A percentile compares a stretch with the other conserved stretches of the same genome.
Evolutionary conservation across 1,284 basidiomycete genomes (phyloP).

Genomic region (Rhodotorula sp.): DNA sequence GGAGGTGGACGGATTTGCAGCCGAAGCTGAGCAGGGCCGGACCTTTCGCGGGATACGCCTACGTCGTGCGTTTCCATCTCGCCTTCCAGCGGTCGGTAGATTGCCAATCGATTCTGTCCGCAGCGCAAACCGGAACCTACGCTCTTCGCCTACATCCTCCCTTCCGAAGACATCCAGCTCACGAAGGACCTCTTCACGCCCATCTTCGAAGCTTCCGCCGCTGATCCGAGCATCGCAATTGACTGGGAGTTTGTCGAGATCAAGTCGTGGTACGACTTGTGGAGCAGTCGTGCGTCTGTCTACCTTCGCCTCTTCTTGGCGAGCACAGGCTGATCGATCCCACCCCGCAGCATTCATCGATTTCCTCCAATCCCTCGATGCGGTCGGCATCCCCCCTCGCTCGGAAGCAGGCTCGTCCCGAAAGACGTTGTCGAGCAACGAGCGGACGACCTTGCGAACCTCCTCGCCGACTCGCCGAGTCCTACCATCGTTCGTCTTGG

Average conservation of each 20-base stretch:
- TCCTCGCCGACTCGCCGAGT: not conserved
- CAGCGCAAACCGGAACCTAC: conserved; percentile 5
- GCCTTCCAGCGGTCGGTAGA: no score
- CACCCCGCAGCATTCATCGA: conserved; percentile 2
- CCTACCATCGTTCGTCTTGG: conserved; percentile 26
- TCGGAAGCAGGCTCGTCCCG: conserved; percentile 23
- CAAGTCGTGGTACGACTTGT: conserved; percentile 14
- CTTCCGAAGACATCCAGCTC: not conserved
- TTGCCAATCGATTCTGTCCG: no score
- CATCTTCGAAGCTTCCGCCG: not conserved
- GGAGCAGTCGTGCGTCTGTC: conserved; percentile 17
- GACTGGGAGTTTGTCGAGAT: not conserved
- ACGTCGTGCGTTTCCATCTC: conserved; percentile 14
- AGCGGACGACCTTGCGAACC: conserved; percentile 5
- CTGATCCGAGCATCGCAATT: conserved; percentile 1
- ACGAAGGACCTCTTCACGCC: conserved; percentile 11
- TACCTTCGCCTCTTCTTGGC: not conserved
- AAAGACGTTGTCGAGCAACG: conserved; percentile 14
- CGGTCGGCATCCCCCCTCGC: conserved; percentile 21
- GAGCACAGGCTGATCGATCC: no score
- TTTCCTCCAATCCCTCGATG: conserved; percentile 13
- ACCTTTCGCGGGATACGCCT: conserved; percentile 28
- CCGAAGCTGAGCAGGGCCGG: conserved; percentile 10
- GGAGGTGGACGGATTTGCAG: conserved; percentile 19
- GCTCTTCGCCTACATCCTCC: conserved; percentile 29